Evolutionary conservation across 225 moss, liverwort and hornwort genomes (phyloP), one percentile per base, ranked within the genome.

Genomic region (Sphagnum tenellum): DNA sequence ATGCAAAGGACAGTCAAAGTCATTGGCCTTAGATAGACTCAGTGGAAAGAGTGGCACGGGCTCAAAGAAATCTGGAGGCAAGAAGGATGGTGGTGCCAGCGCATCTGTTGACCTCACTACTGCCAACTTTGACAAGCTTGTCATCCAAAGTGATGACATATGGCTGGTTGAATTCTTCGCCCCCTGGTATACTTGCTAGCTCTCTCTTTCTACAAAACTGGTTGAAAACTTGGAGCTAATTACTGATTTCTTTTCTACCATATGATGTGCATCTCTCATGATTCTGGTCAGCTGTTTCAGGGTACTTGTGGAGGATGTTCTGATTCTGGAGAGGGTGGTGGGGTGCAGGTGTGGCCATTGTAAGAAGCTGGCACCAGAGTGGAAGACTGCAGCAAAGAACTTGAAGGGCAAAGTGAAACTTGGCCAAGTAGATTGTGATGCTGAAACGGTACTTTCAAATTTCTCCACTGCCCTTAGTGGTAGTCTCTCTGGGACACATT

Each of bases 121-220:
- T 2, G 82, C 76, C 65, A 98, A 86, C 62, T 98, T 98, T 54
- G 87, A 91, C 49, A 89, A 98, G 64, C 71, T 87, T 63, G 89
- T 98, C 67, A 64, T 88, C 8, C 78, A 89, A 52, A 89, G 89
- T 53, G 80, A 83, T 12, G 89, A 98, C 56, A 74, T 90, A 62
- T 98, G 90, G 98, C 93, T 98, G 13, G 82, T 98, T 70, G 98
- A 98, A 72, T 98, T 98, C 73, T 93, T 81, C 71, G 98, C 98
- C 57, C 98, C 92, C 64, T 98, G 98, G 98, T 90, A 84, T 59
- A 58, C 13, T 49, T 6, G 48, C 65, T 44, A 6, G 4, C 47
- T 44, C 57, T n/a, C 49, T 61, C 44, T 11, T 46, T 54, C 55
- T 46, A 12, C 29, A 29, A 29, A 29, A 29, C 29, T 29, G 29